These are phyloP conservation scores for Terfezia claveryi DNA, from an alignment of 495 filamentous ascomycete genomes.

Conservation along the genomic window DNA sequence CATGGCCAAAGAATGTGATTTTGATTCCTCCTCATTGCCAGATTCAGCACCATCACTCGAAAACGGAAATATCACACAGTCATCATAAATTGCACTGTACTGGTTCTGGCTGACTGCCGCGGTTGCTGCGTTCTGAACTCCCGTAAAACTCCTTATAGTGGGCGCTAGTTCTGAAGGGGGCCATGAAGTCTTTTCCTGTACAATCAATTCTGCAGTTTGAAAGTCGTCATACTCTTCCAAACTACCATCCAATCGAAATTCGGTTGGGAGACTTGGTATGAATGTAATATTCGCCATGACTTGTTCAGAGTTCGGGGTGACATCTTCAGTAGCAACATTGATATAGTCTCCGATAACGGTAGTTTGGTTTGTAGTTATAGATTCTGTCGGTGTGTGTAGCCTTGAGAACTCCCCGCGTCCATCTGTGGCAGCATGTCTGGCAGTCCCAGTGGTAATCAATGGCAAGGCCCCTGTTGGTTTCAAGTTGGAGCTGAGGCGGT, in stretches of 20 bases:
- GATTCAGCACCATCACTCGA: neutral
- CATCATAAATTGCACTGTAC: slow-evolving; percentile 11
- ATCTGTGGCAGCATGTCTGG: neutral
- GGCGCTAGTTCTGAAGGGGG: neutral
- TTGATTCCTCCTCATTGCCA: neutral
- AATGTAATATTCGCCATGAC: neutral
- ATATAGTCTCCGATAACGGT: neutral
- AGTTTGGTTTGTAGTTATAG: neutral
- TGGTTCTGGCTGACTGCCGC: neutral
- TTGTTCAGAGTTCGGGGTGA: neutral
- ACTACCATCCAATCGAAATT: neutral
- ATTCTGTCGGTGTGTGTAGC: neutral
- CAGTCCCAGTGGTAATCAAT: neutral
- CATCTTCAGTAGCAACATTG: slow-evolving; percentile 5
- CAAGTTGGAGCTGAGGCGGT: slow-evolving; percentile 10
- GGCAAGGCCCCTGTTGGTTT: neutral
- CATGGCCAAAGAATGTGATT: neutral
- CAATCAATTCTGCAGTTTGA: too few relatives aligned
- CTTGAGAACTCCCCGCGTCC: neutral
- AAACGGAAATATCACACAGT: slow-evolving; percentile 9
- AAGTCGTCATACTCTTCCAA: neutral
- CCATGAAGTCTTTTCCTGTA: neutral
- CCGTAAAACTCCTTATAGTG: neutral
- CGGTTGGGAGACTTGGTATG: neutral
- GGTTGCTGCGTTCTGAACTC: neutral